Evolutionary conservation across 257 asterid genomes (phyloP), one percentile per base, ranked within the genome.

Genomic region (Solanum lycopersicoides): DNA sequence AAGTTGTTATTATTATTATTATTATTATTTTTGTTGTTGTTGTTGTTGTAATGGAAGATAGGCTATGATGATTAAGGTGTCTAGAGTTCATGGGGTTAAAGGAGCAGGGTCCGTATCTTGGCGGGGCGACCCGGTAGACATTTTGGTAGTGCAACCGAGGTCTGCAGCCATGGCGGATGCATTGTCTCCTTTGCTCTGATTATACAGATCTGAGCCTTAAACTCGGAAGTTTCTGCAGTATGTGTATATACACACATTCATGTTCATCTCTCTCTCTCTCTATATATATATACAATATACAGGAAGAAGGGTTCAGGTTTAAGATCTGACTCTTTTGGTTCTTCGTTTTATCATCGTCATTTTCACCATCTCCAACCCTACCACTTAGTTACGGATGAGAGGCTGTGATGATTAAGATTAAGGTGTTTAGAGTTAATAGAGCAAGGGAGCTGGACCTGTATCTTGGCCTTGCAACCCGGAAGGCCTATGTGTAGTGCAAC

Each of bases 101-200:
- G 74, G 79, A 21, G 68, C 66, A 25, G 37, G 37, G 25, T 45
- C 75, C 60, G 84, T 73, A 88, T 83, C 89, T 88, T 84, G 89
- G 89, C 85, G 76, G 82, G 87, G 89, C 88, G 34, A 84, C 79
- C 80, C 85, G 45, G 84, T n/a, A 21, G n/a, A 28, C 7, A 68
- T 23, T 79, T 9, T 80, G 21, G 42, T 30, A 15, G 44, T 80
- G 85, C 44, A 79, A 47, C 68, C 2, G 66, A 9, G 32, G 34
- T 86, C 68, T 60, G 88, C 88, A 86, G 88, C 88, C 86, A 86
- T 86, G 86, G 86, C 88, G 42, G 37, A 6, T 44, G 39, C 63
- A 7, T 76, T 82, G 75, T 84, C 79, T 60, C 60, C 65, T n/a
- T 75, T 77, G 41, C 39, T 35, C 77, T 84, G 28, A 41, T 41